These are phyloP conservation scores for Hemileccinum impolitum DNA, from an alignment of 768 basidiomycete genomes.

Conservation along the genomic window DNA sequence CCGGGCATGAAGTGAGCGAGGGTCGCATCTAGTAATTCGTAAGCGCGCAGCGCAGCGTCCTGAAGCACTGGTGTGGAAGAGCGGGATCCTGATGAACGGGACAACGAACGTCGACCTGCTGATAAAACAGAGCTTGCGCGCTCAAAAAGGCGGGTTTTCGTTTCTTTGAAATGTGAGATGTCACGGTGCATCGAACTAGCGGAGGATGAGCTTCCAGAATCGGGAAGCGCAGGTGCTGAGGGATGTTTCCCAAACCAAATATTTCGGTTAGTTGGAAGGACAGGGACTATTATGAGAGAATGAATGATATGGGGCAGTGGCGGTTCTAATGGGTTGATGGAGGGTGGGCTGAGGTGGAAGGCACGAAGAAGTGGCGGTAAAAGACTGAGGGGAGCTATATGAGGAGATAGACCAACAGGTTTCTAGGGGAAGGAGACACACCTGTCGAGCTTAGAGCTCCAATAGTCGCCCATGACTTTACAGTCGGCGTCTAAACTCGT, in stretches of 20 bases:
- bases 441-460: slow-evolving; percentile 73
- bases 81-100: slow-evolving; percentile 46
- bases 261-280: slow-evolving; percentile 49
- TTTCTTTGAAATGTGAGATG: too few relatives aligned
- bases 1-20: slow-evolving; percentile 66
- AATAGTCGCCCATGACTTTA: slow-evolving; percentile 68
- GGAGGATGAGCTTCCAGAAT: slow-evolving; percentile 37
- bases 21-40: slow-evolving; percentile 62
- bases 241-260: slow-evolving; percentile 58
- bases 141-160: slow-evolving; percentile 23
- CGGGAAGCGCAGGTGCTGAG: slow-evolving; percentile 33
- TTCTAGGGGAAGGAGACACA: slow-evolving; percentile 32
- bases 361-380: slow-evolving; percentile 68
- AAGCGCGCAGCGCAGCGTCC: slow-evolving; percentile 62
- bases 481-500: slow-evolving; percentile 13
- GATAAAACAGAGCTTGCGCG: slow-evolving; percentile 28
- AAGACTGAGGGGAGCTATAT: slow-evolving; percentile 36
- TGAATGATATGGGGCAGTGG: slow-evolving; percentile 85
- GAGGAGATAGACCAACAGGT: neutral
- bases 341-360: slow-evolving; percentile 62
- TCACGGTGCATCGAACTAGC: slow-evolving; percentile 7
- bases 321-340: slow-evolving; percentile 59
- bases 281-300: slow-evolving; percentile 74
- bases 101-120: slow-evolving; percentile 31
- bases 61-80: slow-evolving; percentile 25